A percentile compares a stretch with the other conserved stretches of the same genome.
Evolutionary conservation across 306 rosid genomes (phyloP).

Genomic region (Fragaria vesca): DNA sequence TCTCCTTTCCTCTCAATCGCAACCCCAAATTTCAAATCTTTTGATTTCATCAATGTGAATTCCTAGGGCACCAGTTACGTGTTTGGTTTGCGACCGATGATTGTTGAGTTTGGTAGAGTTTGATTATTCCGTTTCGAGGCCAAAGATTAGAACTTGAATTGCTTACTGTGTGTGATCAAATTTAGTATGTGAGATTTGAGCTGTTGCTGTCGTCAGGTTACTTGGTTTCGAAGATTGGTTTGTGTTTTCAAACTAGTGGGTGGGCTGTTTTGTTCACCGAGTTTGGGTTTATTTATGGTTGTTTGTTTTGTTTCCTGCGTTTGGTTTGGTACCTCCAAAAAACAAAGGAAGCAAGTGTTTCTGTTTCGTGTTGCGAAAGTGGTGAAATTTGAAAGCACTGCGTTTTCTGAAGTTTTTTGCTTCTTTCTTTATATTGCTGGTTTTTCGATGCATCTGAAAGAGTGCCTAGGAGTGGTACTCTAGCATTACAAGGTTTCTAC

Average conservation of each 20-base stretch:
- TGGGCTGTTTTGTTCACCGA: neutral
- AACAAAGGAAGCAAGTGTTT: neutral
- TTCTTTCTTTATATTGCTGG: neutral
- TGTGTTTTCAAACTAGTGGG: neutral
- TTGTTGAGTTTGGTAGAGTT: neutral
- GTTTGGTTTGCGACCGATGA: too few species aligned
- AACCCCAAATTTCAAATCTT: too few species aligned
- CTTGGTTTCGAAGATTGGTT: conserved; percentile 4
- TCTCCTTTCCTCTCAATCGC: neutral
- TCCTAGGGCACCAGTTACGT: neutral
- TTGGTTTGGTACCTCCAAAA: neutral
- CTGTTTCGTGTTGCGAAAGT: neutral
- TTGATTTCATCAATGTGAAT: neutral
- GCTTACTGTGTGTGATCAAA: conserved; percentile 1
- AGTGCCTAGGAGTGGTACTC: conserved; percentile 17
- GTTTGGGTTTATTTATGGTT: neutral
- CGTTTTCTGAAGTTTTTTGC: neutral
- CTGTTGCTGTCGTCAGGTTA: conserved; percentile 7
- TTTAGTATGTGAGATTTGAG: neutral
- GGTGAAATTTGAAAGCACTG: neutral
- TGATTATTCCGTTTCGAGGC: neutral
- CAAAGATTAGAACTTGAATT: neutral
- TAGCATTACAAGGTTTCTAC: neutral
- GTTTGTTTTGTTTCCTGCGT: neutral
- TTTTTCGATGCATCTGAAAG: neutral